A percentile compares a stretch with the other conserved stretches of the same genome.
Conservation (phyloP, 2,329 filamentous ascomycete genomes). For the Venturia carpophila region DNA sequence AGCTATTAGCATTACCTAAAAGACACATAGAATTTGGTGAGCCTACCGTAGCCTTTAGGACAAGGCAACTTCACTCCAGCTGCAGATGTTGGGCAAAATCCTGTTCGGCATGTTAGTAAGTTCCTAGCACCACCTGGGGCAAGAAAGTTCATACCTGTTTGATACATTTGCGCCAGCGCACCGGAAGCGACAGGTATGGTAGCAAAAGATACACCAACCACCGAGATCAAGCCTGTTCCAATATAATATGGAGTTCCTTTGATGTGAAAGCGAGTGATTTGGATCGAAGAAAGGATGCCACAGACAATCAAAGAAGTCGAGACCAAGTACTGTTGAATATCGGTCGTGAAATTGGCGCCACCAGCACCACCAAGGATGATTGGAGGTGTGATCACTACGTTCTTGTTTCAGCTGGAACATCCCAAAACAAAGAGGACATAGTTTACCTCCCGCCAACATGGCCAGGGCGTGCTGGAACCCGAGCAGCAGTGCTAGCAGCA, state of each 20-base stretch:
- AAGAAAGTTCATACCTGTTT: slow-evolving; percentile 43
- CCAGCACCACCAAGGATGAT: slow-evolving; percentile 56
- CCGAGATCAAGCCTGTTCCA: slow-evolving; percentile 72
- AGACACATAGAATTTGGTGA: slow-evolving; percentile 31
- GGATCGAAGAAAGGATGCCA: slow-evolving; percentile 64
- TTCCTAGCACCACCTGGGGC: too few species aligned
- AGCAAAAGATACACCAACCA: slow-evolving; percentile 70
- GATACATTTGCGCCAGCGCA: slow-evolving; percentile 69
- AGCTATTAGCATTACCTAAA: background rate
- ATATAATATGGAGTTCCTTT: slow-evolving; percentile 53
- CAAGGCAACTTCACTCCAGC: slow-evolving; percentile 64
- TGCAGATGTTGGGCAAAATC: slow-evolving; percentile 53
- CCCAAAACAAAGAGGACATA: too few species aligned
- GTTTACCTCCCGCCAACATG: slow-evolving; percentile 47
- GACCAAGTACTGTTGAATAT: slow-evolving; percentile 66
- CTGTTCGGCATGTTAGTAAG: slow-evolving; percentile 37
- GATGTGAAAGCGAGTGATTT: slow-evolving; percentile 71
- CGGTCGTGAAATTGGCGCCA: slow-evolving; percentile 54
- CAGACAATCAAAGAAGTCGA: slow-evolving; percentile 73
- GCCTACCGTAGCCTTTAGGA: slow-evolving; percentile 65
- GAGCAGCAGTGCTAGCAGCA: slow-evolving; percentile 63
- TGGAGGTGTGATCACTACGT: slow-evolving; percentile 62
- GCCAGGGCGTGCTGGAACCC: slow-evolving; percentile 73
- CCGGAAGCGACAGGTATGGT: slow-evolving; percentile 67
- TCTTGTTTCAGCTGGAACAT: background rate